Conservation (phyloP, 495 filamentous ascomycete genomes). For the Xylaria flabelliformis region DNA sequence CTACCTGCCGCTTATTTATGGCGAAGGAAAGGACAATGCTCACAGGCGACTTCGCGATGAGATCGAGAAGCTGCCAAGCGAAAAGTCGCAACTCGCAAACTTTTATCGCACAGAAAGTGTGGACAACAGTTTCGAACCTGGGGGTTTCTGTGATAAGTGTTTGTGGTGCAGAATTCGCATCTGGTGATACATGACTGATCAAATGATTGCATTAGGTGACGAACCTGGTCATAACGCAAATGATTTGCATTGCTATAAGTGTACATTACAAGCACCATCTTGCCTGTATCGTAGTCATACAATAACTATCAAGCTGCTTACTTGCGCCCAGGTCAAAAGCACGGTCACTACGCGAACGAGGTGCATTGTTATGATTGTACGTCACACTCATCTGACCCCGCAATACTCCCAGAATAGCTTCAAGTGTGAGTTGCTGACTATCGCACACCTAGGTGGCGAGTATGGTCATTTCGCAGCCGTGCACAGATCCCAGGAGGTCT, state of each 20-base stretch:
- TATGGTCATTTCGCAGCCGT: background rate
- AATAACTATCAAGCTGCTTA: background rate
- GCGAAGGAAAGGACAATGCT: background rate
- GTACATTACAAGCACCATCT: background rate
- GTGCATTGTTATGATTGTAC: background rate
- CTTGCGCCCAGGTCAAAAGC: background rate
- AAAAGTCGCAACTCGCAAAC: background rate
- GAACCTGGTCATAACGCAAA: background rate
- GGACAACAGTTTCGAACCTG: background rate
- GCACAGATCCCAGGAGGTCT: background rate
- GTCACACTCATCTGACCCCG: background rate
- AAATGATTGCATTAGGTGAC: background rate
- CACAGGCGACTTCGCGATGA: background rate
- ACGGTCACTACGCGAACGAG: background rate
- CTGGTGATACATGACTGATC: background rate
- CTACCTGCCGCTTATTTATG: background rate
- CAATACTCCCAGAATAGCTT: background rate
- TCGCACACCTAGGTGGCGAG: background rate
- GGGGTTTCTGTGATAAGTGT: background rate
- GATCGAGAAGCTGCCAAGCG: background rate
- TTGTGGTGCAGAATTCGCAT: background rate
- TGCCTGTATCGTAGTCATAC: background rate
- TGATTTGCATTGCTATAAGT: slow-evolving; percentile 5
- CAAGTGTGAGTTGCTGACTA: background rate
- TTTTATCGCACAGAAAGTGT: background rate